Evolutionary conservation across 352 stramenopile species (phyloP), one percentile per base, ranked within the genome.

Genomic region (Aphanomyces euteiches): DNA sequence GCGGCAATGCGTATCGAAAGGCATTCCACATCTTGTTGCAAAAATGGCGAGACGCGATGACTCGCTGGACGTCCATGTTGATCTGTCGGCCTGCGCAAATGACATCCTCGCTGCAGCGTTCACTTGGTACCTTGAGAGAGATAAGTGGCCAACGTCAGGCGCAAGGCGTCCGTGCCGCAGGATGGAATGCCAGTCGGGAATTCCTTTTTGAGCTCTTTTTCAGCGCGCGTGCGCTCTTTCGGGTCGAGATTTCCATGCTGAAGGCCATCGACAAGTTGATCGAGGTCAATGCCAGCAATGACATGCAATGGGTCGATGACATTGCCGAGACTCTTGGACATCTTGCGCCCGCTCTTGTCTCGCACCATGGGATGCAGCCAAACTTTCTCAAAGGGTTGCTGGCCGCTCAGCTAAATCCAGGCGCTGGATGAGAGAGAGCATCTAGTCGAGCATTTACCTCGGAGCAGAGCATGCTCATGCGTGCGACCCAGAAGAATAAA

Each of bases 401-500:
- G 84, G 17, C 98, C 95, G 19, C 96, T 98, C 59, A 94, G 87
- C 85, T 93, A 73, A 28, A 21, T 15, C 37, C 28, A 7, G 3
- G 8, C 19, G 38, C 19, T 7, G 19, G 48, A 19, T 3, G 43
- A 7, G 38, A 13, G 7, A 45, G 28, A 28, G 28, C 28, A 2
- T 28, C 28, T 28, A 28, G 28, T 28, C 28, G 28, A 28, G 28
- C 28, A 2, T 28, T 2, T 28, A 28, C 28, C 28, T 28, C 28
- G 28, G 28, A 86, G 65, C 96, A 98, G 66, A 99, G 93, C 97
- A 99, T 99, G 5, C 98, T 97, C 98, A 99, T 99, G 48, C 98
- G 90, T 13, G 97, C 97, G 50, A 99, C 98, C 98, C 98, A 99
- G 77, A 99, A 99, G 81, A 99, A 99, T 8, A 99, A 80, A 80